Percentiles rank a stretch among this genome's conserved stretches.
Conservation (phyloP, 2,329 filamentous ascomycete species). For the Mycosphaerella sp. region DNA sequence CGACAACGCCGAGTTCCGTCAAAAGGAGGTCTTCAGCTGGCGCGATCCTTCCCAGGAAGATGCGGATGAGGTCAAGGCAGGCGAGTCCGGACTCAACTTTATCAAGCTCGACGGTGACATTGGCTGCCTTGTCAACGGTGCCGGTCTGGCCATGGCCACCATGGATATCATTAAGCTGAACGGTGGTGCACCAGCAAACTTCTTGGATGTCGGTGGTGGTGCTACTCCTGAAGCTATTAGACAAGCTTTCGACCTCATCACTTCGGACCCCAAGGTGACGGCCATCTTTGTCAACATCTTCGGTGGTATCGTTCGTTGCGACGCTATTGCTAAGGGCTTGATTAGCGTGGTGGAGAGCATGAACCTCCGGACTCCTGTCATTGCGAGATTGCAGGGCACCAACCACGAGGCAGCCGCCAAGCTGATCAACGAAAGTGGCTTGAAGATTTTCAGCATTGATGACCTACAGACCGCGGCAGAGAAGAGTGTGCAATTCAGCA, state of each 20-base stretch:
- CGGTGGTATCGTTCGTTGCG: constrained; percentile 94
- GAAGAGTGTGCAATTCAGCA: constrained; percentile 98
- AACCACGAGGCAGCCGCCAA: constrained; percentile 95
- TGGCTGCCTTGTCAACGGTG: constrained; percentile 97
- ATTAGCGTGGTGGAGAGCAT: constrained; percentile 92
- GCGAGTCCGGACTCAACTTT: constrained; percentile 92
- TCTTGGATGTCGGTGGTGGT: constrained; percentile 96
- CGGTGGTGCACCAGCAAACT: constrained; percentile 92
- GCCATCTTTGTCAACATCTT: constrained; percentile 99
- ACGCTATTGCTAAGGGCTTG: constrained; percentile 92
- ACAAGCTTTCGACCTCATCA: constrained; percentile 98
- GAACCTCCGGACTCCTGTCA: constrained; percentile 94
- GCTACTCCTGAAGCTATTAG: constrained; percentile 95
- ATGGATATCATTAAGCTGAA: constrained; percentile 99
- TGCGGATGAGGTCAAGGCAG: constrained; percentile 93
- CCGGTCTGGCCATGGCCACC: constrained; percentile 98
- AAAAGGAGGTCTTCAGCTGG: constrained; percentile 92
- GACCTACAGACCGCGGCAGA: constrained; percentile 95
- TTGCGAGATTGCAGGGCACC: constrained; percentile 94
- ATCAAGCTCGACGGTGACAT: constrained; percentile 99
- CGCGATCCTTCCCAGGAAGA: constrained; percentile 95
- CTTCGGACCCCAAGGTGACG: constrained; percentile 93
- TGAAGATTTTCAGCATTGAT: constrained; percentile 99
- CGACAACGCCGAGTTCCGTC: constrained; percentile 97
- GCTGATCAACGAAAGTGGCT: constrained; percentile 88